phyloP scores from a whole-genome alignment of 495 filamentous ascomycete genomes.

The Xylaria acuta region DNA sequence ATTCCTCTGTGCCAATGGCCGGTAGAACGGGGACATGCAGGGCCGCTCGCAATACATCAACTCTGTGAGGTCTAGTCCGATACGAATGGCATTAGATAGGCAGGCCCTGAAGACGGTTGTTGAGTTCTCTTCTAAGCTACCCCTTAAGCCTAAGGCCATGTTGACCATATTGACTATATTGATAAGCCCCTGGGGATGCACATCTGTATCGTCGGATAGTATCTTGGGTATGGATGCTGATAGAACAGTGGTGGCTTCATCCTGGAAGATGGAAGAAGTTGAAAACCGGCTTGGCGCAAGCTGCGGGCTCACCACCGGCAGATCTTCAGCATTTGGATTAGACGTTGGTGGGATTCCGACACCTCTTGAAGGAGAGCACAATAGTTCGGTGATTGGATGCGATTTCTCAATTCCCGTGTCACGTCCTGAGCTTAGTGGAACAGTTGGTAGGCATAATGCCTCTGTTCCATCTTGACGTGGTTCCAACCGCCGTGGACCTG shows the following conservation, averaged over 20 bases:
- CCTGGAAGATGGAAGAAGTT: neutral
- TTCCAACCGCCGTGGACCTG: neutral
- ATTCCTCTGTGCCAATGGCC: slow-evolving; percentile 25
- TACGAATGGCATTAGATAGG: slow-evolving; percentile 45
- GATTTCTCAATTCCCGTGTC: neutral
- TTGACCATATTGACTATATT: slow-evolving; percentile 10
- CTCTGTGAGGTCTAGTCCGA: slow-evolving; percentile 42
- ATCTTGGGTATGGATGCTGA: neutral
- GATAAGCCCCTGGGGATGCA: neutral
- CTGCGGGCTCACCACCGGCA: neutral
- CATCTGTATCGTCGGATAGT: neutral
- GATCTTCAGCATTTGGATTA: neutral
- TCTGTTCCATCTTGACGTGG: slow-evolving; percentile 6
- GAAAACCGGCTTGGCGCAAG: neutral
- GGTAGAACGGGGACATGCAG: slow-evolving; percentile 49
- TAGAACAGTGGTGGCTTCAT: neutral
- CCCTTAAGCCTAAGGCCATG: neutral
- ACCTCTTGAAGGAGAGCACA: neutral
- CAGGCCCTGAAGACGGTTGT: slow-evolving; percentile 37
- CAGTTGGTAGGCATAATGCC: neutral
- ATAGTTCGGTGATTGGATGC: neutral
- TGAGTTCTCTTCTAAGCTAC: slow-evolving; percentile 24
- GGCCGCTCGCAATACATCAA: slow-evolving; percentile 33
- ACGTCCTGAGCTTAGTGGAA: neutral
- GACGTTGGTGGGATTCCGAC: neutral